Percentiles rank a stretch among this genome's conserved stretches.
Conservation (phyloP, 805 yeast genomes). For the Wickerhamiella kurtzmanii region DNA sequence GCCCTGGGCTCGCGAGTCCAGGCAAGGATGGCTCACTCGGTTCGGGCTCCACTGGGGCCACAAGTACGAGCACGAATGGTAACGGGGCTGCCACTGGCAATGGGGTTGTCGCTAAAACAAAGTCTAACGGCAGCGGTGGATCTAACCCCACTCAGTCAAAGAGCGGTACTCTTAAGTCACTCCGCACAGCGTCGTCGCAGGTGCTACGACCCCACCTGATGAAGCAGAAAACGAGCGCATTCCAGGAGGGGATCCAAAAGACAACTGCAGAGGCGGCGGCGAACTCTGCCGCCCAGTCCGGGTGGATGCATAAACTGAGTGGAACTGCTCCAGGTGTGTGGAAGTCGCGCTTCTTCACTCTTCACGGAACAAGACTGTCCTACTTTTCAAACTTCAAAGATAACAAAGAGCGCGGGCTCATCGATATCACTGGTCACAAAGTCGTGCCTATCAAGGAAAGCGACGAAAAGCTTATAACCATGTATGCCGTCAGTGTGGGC, state of each 20-base stretch:
- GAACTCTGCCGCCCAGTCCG: slow-evolving; percentile 61
- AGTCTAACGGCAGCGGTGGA: slow-evolving; percentile 1
- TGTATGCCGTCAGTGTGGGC: slow-evolving; percentile 87
- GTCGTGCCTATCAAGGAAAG: slow-evolving; percentile 67
- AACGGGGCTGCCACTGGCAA: slow-evolving; percentile 1
- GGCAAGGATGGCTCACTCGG: background rate
- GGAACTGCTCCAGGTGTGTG: slow-evolving; percentile 76
- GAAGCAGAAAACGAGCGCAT: slow-evolving; percentile 31
- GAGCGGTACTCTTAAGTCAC: slow-evolving; percentile 30
- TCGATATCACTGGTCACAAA: slow-evolving; percentile 89
- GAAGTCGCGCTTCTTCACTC: slow-evolving; percentile 73
- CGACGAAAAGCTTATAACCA: slow-evolving; percentile 72
- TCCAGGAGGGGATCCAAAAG: slow-evolving; percentile 64
- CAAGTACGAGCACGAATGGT: background rate
- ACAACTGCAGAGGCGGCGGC: slow-evolving; percentile 68
- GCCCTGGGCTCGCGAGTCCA: background rate
- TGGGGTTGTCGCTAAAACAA: background rate
- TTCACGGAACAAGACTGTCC: slow-evolving; percentile 87
- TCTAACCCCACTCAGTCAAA: slow-evolving; percentile 1
- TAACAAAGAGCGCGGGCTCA: slow-evolving; percentile 75
- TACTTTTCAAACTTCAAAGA: slow-evolving; percentile 72
- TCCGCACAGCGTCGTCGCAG: slow-evolving; percentile 41
- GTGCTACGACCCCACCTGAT: slow-evolving; percentile 24
- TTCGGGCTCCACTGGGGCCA: slow-evolving; percentile 6
- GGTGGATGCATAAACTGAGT: slow-evolving; percentile 95